Conservation (phyloP, 2,329 filamentous ascomycete genomes). For the Teratosphaeria epicoccoides region DNA sequence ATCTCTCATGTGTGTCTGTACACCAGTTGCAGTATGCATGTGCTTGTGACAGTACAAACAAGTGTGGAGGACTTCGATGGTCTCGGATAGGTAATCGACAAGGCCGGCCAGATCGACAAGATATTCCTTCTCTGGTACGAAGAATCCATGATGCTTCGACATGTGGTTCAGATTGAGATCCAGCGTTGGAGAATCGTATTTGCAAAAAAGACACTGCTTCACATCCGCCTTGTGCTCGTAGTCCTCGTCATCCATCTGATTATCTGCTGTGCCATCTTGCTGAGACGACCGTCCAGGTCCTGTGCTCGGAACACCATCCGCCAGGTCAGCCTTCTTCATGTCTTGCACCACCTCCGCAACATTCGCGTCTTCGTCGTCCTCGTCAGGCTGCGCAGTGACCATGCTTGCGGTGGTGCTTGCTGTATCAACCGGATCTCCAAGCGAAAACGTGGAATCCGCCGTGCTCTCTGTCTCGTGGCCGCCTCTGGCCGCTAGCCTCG, state of each 20-base stretch:
- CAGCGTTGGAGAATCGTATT: slow-evolving; percentile 65
- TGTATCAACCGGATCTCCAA: slow-evolving; percentile 65
- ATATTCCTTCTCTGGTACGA: slow-evolving; percentile 82
- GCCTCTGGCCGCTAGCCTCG: slow-evolving; percentile 34
- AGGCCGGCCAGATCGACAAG: slow-evolving; percentile 74
- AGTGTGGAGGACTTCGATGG: slow-evolving; percentile 68
- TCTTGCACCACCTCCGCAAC: slow-evolving; percentile 56
- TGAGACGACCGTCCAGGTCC: slow-evolving; percentile 13
- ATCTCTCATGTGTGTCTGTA: slow-evolving; percentile 95
- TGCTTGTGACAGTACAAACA: slow-evolving; percentile 82
- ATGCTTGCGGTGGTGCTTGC: slow-evolving; percentile 37
- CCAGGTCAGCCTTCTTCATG: slow-evolving; percentile 54
- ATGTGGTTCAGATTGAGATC: slow-evolving; percentile 78
- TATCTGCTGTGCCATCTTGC: slow-evolving; percentile 25
- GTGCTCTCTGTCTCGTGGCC: slow-evolving; percentile 49
- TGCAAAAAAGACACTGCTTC: slow-evolving; percentile 76
- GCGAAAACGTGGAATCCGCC: slow-evolving; percentile 81
- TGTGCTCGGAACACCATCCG: slow-evolving; percentile 8
- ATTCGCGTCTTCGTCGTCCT: slow-evolving; percentile 54
- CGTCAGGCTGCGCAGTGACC: slow-evolving; percentile 18
- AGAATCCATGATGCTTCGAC: slow-evolving; percentile 88
- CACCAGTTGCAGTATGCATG: slow-evolving; percentile 65
- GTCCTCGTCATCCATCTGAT: slow-evolving; percentile 19
- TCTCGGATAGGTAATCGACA: slow-evolving; percentile 64
- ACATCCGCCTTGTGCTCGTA: slow-evolving; percentile 32